Evolutionary conservation across 768 basidiomycete species (phyloP).

Genomic region (Leccinum truebloodii): DNA sequence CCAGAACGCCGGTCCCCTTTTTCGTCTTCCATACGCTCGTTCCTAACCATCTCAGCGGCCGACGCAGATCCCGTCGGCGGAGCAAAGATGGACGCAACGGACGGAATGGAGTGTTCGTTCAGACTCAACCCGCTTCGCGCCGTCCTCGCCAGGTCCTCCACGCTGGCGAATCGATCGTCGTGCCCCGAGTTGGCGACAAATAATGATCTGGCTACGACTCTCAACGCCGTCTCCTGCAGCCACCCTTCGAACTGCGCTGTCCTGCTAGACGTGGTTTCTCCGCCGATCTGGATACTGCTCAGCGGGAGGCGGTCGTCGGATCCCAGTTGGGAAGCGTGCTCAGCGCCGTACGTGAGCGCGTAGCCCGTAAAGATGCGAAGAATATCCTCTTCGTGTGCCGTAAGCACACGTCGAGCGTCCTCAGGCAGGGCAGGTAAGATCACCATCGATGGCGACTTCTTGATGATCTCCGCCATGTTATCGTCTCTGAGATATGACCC

Average conservation of each 20-base stretch:
- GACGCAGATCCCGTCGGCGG: slow-evolving; percentile 19
- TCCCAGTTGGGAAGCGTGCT: slow-evolving; percentile 40
- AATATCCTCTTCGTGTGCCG: slow-evolving; percentile 49
- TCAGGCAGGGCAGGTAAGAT: slow-evolving; percentile 51
- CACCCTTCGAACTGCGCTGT: slow-evolving; percentile 34
- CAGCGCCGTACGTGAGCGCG: slow-evolving; percentile 48
- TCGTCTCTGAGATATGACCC: slow-evolving; percentile 40
- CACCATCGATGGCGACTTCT: slow-evolving; percentile 56
- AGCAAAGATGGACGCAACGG: slow-evolving; percentile 40
- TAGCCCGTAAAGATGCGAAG: slow-evolving; percentile 57
- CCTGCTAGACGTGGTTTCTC: slow-evolving; percentile 5
- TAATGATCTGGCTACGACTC: slow-evolving; percentile 48
- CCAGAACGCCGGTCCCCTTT: background rate
- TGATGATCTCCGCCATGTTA: slow-evolving; percentile 36
- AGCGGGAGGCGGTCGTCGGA: slow-evolving; percentile 51
- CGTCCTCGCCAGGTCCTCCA: slow-evolving; percentile 54
- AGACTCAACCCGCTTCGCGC: slow-evolving; percentile 54
- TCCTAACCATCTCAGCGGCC: background rate
- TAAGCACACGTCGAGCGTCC: slow-evolving; percentile 42
- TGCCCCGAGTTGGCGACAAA: slow-evolving; percentile 74
- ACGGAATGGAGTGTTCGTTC: slow-evolving; percentile 62
- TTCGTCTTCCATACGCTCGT: background rate
- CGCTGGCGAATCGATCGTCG: slow-evolving; percentile 50
- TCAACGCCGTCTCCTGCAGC: slow-evolving; percentile 41
- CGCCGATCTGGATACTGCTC: slow-evolving; percentile 35